Evolutionary conservation across 208 protist genomes (phyloP).

Genomic region (Naegleria lovaniensis): DNA sequence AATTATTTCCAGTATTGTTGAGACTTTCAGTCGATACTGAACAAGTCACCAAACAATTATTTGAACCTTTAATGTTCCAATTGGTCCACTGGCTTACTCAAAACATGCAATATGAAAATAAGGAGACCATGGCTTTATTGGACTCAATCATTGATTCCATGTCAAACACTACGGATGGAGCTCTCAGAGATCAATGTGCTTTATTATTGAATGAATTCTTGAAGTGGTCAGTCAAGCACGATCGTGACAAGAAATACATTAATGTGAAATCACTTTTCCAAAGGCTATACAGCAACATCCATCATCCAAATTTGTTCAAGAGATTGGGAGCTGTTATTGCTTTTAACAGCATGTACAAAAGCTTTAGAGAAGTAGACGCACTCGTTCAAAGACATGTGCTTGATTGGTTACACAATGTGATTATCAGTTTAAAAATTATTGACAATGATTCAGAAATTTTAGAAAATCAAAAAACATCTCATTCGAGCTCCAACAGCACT

Average conservation of each 20-base stretch:
- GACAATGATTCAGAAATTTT: slow-evolving; percentile 30
- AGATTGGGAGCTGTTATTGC: slow-evolving; percentile 46
- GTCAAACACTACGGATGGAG: slow-evolving; percentile 27
- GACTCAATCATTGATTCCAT: slow-evolving; percentile 50
- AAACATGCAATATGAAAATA: slow-evolving; percentile 41
- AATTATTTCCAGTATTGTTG: slow-evolving; percentile 56
- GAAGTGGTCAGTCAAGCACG: slow-evolving; percentile 51
- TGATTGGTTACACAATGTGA: slow-evolving; percentile 45
- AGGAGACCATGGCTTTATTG: slow-evolving; percentile 52
- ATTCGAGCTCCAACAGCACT: background rate
- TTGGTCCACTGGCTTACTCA: slow-evolving; percentile 67
- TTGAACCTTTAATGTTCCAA: slow-evolving; percentile 60
- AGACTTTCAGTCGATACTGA: slow-evolving; percentile 56
- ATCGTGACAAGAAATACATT: slow-evolving; percentile 21
- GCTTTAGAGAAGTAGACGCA: slow-evolving; percentile 29
- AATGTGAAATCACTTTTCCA: slow-evolving; percentile 47
- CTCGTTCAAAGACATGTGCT: slow-evolving; percentile 42
- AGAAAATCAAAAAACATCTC: background rate
- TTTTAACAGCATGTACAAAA: slow-evolving; percentile 40
- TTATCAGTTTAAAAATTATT: slow-evolving; percentile 42
- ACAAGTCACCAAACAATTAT: slow-evolving; percentile 52
- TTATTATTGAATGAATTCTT: slow-evolving; percentile 53
- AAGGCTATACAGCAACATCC: slow-evolving; percentile 47
- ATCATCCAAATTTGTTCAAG: slow-evolving; percentile 50
- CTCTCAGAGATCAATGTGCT: slow-evolving; percentile 50